Evolutionary conservation across 768 basidiomycete genomes (phyloP), one percentile per base, ranked within the genome.

Genomic region (Kwoniella dejecticola): DNA sequence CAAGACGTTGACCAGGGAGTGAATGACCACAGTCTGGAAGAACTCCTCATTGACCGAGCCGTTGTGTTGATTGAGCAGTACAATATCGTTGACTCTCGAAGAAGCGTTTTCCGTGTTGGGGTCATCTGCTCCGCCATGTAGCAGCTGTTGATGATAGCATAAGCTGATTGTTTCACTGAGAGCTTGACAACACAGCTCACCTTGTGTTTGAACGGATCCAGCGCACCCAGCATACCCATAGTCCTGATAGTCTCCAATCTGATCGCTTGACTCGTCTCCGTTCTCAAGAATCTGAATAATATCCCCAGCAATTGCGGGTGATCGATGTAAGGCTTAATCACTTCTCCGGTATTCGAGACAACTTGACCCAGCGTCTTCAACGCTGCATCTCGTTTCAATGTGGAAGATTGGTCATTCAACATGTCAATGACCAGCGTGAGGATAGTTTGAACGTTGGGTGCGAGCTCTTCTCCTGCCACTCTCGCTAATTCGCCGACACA

Each of bases 171-270:
- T 38, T 86, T 26, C 4, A 12, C 26, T 27, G 6, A 2, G 24
- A 13, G 12, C 11, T 13, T 27, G 45, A 27, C 6, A 36, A 10
- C 38, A 8, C 17, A 24, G 68, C 81, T 45, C 72, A 91, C 93
- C 85, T 95, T 93, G 67, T 94, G 87, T 71, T 88, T 84, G 78
- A 96, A 99, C 0, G 96, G 96, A 77, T 99, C 96, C 29, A 98
- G 80, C 5, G 96, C 96, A 48, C 96, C 96, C 17, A 99, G 83
- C 52, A 97, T 91, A 64, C 96, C 96, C 62, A 99, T 84, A 3
- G 96, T 94, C 75, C 94, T 90, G 56, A 98, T 88, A 15, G 95
- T 88, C 67, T 98, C 95, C 29, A 95, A 83, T 45, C 90, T 83
- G 11, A 92, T 87, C 12, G 82, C 80, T 38, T 75, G 73, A 44